Conservation (phyloP, 495 filamentous ascomycete species). For the Annulohypoxylon bovei region DNA sequence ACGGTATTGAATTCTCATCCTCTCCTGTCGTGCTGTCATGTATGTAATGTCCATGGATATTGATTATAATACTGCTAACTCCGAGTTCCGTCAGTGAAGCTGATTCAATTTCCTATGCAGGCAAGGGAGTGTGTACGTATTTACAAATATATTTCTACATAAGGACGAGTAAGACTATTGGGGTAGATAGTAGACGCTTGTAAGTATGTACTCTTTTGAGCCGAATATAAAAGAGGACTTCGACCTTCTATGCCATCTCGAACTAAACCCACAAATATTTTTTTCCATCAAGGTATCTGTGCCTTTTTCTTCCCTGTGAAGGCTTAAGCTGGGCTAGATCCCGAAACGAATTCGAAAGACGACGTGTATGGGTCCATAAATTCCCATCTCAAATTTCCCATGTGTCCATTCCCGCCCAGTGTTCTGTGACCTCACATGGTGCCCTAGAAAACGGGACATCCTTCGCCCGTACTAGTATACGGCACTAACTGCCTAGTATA, state of each 20-base stretch:
- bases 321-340: slow-evolving; percentile 3
- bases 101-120: slow-evolving; percentile 11
- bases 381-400: slow-evolving; percentile 18
- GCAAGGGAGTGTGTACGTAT: slow-evolving; percentile 3
- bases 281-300: neutral
- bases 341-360: slow-evolving; percentile 26
- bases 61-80: slow-evolving; percentile 20
- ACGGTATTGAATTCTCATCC: slow-evolving; percentile 22
- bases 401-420: neutral
- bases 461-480: slow-evolving; percentile 16
- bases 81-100: slow-evolving; percentile 18
- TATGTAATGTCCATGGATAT: neutral
- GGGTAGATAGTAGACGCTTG: neutral
- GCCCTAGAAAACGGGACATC: slow-evolving; percentile 15
- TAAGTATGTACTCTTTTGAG: neutral
- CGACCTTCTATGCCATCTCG: neutral
- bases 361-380: slow-evolving; percentile 23
- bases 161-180: neutral
- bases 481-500: neutral
- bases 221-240: neutral
- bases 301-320: neutral
- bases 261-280: slow-evolving; percentile 1
- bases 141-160: neutral
- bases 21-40: neutral
- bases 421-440: neutral